A percentile compares a stretch with the other conserved stretches of the same genome.
Evolutionary conservation across 305 asterid species (phyloP).

Genomic region (Vinca major): DNA sequence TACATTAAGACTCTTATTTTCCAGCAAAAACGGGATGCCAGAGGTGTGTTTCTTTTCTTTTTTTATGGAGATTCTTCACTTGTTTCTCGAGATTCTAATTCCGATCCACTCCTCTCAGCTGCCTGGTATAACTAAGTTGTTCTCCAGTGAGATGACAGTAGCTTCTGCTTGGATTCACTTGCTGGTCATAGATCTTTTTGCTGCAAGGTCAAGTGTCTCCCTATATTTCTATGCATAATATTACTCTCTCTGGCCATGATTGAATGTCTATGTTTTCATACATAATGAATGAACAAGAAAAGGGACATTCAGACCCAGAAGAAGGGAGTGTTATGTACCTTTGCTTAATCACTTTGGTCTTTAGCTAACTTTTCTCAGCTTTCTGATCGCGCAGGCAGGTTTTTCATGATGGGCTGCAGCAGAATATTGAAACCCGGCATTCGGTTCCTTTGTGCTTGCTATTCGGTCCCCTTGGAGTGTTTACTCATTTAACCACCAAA

Average conservation of each 20-base stretch:
- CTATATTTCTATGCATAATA: neutral
- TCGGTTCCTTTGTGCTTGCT: constrained; percentile 77
- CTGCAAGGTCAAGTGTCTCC: constrained; percentile 54
- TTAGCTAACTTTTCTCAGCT: constrained; percentile 6
- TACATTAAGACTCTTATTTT: constrained; percentile 60
- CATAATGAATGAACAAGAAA: too few relatives aligned
- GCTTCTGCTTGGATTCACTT: constrained; percentile 98
- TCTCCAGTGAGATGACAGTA: constrained; percentile 70
- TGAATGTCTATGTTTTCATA: too few relatives aligned
- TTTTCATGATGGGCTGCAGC: constrained; percentile 60
- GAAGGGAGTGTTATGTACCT: neutral
- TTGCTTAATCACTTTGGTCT: neutral
- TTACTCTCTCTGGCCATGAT: too few relatives aligned
- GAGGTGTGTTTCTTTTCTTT: constrained; percentile 41
- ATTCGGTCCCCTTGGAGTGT: constrained; percentile 76
- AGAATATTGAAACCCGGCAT: constrained; percentile 67
- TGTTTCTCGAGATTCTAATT: neutral
- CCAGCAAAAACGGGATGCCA: constrained; percentile 77
- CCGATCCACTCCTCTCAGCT: constrained; percentile 34
- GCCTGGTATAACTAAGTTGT: constrained; percentile 76
- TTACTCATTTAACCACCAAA: constrained; percentile 61
- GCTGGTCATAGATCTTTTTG: constrained; percentile 80
- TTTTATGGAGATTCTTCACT: neutral
- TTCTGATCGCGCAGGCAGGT: constrained; percentile 50
- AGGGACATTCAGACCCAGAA: too few relatives aligned